phyloP scores from a whole-genome alignment of 2,329 filamentous ascomycete species.

The Colletotrichum neosansevieriae region DNA sequence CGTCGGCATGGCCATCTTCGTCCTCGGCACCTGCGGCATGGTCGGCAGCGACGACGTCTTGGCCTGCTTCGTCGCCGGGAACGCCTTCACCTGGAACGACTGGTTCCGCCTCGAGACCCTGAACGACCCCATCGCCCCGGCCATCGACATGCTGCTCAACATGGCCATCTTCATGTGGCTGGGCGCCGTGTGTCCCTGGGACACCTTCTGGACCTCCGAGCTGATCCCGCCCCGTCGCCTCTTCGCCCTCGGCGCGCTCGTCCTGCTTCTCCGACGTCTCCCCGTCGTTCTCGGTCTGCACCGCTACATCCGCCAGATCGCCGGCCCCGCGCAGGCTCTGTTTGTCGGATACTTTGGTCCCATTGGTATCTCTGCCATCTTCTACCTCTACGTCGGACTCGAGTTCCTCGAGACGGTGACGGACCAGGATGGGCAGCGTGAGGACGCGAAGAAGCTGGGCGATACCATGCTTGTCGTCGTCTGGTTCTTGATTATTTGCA shows the following conservation, averaged over 20 bases:
- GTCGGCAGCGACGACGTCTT: slow-evolving; percentile 90
- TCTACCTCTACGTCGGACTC: background rate
- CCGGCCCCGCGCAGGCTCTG: background rate
- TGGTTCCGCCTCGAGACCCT: slow-evolving; percentile 92
- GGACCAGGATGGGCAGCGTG: background rate
- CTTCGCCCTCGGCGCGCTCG: background rate
- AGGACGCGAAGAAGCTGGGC: background rate
- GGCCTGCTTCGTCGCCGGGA: slow-evolving; percentile 92
- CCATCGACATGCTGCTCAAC: slow-evolving; percentile 94
- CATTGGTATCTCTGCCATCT: background rate
- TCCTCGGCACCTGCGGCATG: slow-evolving; percentile 87
- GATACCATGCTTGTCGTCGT: background rate
- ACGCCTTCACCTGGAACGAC: slow-evolving; percentile 91
- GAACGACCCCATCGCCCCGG: slow-evolving; percentile 91
- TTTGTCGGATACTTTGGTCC: background rate
- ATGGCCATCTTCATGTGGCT: slow-evolving; percentile 92
- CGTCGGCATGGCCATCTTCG: slow-evolving; percentile 86
- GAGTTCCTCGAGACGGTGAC: background rate
- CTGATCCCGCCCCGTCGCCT: background rate
- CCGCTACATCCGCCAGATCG: slow-evolving; percentile 5
- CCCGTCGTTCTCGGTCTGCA: background rate
- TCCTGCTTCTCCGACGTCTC: background rate
- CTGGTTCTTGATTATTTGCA: slow-evolving; percentile 10
- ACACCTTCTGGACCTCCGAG: slow-evolving; percentile 61
- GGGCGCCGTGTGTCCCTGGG: slow-evolving; percentile 87